Percentiles rank a stretch among this genome's conserved stretches.
phyloP scores from a whole-genome alignment of 129 eudicot species.

The Apium graveolens region DNA sequence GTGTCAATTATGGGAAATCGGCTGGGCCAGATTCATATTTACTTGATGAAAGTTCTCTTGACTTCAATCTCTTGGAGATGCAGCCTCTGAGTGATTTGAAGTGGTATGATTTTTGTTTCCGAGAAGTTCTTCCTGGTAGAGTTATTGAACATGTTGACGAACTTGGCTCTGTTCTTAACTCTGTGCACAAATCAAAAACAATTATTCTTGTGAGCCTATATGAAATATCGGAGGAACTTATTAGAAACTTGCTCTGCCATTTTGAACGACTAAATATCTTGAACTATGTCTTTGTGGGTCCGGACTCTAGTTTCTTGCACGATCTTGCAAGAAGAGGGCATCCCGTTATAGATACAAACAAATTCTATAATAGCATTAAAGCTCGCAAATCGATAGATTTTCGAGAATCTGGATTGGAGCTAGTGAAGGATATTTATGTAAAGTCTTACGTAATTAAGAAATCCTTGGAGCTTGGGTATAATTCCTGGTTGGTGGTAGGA shows the following conservation, averaged over 20 bases:
- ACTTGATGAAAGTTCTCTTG: slow-evolving; percentile 40
- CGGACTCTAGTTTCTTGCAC: slow-evolving; percentile 33
- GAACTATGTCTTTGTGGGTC: slow-evolving; percentile 63
- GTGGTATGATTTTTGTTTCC: slow-evolving; percentile 92
- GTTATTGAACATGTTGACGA: slow-evolving; percentile 39
- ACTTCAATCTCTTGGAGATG: slow-evolving; percentile 32
- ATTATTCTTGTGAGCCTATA: slow-evolving; percentile 47
- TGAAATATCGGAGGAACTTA: slow-evolving; percentile 31
- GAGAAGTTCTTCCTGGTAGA: slow-evolving; percentile 56
- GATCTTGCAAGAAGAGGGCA: slow-evolving; percentile 88
- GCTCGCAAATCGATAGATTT: slow-evolving; percentile 18
- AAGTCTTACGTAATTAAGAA: slow-evolving; percentile 41
- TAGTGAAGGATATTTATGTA: slow-evolving; percentile 40
- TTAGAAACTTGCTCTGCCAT: slow-evolving; percentile 70
- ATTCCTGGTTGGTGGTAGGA: slow-evolving; percentile 44
- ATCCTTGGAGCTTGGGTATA: slow-evolving; percentile 49
- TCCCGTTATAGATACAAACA: slow-evolving; percentile 55
- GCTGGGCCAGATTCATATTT: slow-evolving; percentile 88
- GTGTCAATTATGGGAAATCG: slow-evolving; percentile 88
- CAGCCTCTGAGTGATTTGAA: slow-evolving; percentile 58
- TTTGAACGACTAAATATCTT: slow-evolving; percentile 54
- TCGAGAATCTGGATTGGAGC: slow-evolving; percentile 22
- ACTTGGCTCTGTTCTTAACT: slow-evolving; percentile 35
- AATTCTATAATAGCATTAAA: slow-evolving; percentile 26
- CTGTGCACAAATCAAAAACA: slow-evolving; percentile 42